A percentile compares a stretch with the other conserved stretches of the same genome.
These are phyloP conservation scores for Didymosphaeria variabile DNA, from an alignment of 2,329 filamentous ascomycete genomes.

Conservation along the genomic window DNA sequence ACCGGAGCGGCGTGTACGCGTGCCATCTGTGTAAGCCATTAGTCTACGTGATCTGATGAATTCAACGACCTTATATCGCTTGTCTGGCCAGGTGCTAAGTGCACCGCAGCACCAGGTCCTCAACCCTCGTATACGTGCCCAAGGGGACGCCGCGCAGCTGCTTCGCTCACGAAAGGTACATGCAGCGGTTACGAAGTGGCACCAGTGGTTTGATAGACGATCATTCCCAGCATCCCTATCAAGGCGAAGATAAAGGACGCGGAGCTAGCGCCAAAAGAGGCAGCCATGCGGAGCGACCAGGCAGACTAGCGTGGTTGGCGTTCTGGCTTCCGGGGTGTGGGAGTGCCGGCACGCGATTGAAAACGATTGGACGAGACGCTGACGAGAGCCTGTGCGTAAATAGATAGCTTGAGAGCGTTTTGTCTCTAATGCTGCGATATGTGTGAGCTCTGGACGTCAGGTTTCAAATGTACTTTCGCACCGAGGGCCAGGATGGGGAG, in stretches of 20 bases:
- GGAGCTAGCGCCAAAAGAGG: slow-evolving; percentile 12
- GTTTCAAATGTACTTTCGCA: neutral
- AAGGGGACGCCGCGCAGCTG: neutral
- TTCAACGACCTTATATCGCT: neutral
- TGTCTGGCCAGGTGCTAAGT: neutral
- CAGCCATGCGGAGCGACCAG: neutral
- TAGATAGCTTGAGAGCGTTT: neutral
- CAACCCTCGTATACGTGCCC: neutral
- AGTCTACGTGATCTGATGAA: neutral
- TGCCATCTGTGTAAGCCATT: neutral
- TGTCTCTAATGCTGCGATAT: neutral
- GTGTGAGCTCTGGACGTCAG: neutral
- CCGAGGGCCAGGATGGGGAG: neutral
- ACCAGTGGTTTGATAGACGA: neutral
- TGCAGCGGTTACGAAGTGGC: neutral
- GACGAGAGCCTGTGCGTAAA: neutral
- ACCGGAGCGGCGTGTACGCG: neutral
- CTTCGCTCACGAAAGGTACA: neutral
- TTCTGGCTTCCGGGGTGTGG: neutral
- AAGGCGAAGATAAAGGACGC: slow-evolving; percentile 6
- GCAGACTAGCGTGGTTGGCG: slow-evolving; percentile 12
- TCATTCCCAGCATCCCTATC: slow-evolving; percentile 6
- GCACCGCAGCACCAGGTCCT: neutral
- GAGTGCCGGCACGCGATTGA: neutral
- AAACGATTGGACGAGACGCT: neutral